Evolutionary conservation across 1,139 yeast species (phyloP), one percentile per base, ranked within the genome.

Genomic region (Groenewaldozyma auringiensis): DNA sequence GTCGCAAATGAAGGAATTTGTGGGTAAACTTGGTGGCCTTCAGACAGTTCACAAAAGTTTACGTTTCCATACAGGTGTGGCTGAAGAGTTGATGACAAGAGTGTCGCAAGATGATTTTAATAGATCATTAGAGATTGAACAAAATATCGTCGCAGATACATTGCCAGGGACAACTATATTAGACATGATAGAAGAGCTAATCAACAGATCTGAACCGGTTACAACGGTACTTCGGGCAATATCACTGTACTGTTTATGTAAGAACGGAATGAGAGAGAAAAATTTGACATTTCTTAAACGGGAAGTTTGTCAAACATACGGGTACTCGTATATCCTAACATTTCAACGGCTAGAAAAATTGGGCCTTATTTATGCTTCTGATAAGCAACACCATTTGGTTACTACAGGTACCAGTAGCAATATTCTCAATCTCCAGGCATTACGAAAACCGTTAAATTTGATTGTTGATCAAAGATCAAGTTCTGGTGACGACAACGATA

Each of bases 61-160:
- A 29, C 78, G 84, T 48, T 76, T 79, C 50, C 96, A 88, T 60
- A 88, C 96, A 0, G 68, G 69, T 2, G 67, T 92, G 21, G 85
- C 95, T 2, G 95, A 88, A 55, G 71, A 70, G 21, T 71, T 87
- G 1, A 68, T 89, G 61, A 64, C 68, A 13, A 67, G 68, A 34
- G 80, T 86, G 9, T 74, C 74, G 36, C 60, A 64, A 2, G 69
- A 65, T 31, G 66, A 70, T 34, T 80, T 80, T 60, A 79, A 80
- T 53, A 68, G 70, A 22, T 71, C 76, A 49, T 65, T 88, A 18
- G 82, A 79, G 48, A 70, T 87, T 41, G 94, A 88, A 59, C 94
- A 88, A 63, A 83, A 81, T 43, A 66, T 86, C 2, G 69, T 84
- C 45, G 78, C 74, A 3, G 73, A 73, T 49, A 67, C 77, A 11